These are phyloP conservation scores for Colletotrichum cuscutae DNA, from an alignment of 2,329 filamentous ascomycete species.

Conservation along the genomic window DNA sequence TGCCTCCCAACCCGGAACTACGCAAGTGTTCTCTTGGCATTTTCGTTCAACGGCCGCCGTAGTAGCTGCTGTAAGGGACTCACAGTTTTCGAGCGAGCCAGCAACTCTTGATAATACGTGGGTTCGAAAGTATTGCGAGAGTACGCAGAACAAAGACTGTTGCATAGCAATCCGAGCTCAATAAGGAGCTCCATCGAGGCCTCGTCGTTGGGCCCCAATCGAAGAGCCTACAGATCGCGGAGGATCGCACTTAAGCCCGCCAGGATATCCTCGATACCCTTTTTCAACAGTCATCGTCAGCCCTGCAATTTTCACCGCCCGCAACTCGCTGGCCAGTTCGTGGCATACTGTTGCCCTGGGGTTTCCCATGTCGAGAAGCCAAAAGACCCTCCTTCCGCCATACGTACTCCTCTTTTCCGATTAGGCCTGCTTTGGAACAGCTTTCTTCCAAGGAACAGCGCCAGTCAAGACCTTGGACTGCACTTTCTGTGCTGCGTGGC, in stretches of 20 bases:
- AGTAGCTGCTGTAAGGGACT: not conserved
- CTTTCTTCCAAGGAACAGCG: constrained; percentile 8
- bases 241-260: not conserved
- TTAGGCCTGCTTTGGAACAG: not conserved
- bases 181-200: not conserved
- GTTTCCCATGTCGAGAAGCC: constrained; percentile 6
- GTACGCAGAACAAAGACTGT: not conserved
- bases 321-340: not conserved
- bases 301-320: constrained; percentile 27
- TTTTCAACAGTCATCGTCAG: not conserved
- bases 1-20: not conserved
- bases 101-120: not conserved
- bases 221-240: not conserved
- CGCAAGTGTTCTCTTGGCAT: constrained; percentile 4
- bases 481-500: constrained; percentile 2
- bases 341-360: not conserved
- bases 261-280: constrained; percentile 13
- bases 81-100: not conserved
- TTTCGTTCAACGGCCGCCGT: constrained; percentile 6
- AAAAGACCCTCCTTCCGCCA: not conserved
- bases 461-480: constrained; percentile 4
- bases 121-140: not conserved
- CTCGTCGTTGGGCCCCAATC: constrained; percentile 4
- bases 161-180: not conserved
- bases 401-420: not conserved